Evolutionary conservation across 768 basidiomycete species (phyloP), one percentile per base, ranked within the genome.

Genomic region (Amanita pallidorosea): DNA sequence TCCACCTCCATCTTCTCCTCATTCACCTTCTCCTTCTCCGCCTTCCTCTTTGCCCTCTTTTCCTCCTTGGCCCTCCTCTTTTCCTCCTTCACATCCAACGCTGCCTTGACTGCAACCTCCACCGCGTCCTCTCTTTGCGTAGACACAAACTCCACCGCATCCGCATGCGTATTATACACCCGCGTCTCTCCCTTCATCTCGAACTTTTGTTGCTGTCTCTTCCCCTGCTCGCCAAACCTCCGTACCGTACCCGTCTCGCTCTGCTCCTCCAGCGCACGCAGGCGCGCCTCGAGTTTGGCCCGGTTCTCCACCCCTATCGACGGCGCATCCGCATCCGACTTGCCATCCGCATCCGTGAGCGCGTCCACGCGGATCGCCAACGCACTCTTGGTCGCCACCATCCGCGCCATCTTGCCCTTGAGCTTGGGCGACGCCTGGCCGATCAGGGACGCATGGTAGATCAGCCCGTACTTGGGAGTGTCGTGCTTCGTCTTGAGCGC

Each of bases 371-470:
- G 95, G 60, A 96, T 91, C 4, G 95, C 95, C 12, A 99, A 81
- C 1, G 96, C 89, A 3, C 95, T 84, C 74, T 99, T 99, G 44
- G 96, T 98, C 45, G 96, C 94, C 27, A 98, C 92, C 96, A 99
- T 99, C 61, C 96, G 89, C 18, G 96, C 96, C 96, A 98, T 98
- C 73, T 97, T 99, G 60, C 95, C 95, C 76, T 98, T 99, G 57
- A 97, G 78, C 70, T 97, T 97, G 53, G 91, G 91, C 37, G 95
- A 91, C 43, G 95, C 94, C 73, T 96, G 93, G 31, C 95, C 95
- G 57, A 98, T 88, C 49, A 99, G 76, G 1, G 93, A 96, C 35
- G 95, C 92, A 71, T 98, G 96, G 70, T 97, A 99, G 59, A 99
- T 98, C n/a, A 98, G 74, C 54, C 96, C 96, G 62, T 99, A 98